Percentiles rank a stretch among this genome's conserved stretches.
These are phyloP conservation scores for Cercospora beticola DNA, from an alignment of 2,329 filamentous ascomycete species.

Conservation along the genomic window DNA sequence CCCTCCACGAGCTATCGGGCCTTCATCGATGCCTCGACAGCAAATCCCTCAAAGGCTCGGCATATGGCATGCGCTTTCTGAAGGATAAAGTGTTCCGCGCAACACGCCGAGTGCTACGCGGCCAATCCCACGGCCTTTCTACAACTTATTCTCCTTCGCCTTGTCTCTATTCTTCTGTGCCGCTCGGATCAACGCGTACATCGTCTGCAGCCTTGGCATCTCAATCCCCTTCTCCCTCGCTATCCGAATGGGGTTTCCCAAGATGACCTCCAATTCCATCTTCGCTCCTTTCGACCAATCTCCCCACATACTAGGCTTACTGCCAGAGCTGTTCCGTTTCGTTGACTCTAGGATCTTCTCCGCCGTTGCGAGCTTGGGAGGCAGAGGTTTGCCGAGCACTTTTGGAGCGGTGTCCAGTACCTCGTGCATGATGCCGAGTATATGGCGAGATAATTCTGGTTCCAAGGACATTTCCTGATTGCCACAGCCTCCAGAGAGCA, in stretches of 20 bases:
- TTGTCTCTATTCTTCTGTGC: slow-evolving; percentile 57
- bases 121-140: neutral
- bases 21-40: neutral
- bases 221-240: slow-evolving; percentile 62
- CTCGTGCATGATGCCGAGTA: slow-evolving; percentile 68
- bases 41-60: neutral
- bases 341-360: slow-evolving; percentile 64
- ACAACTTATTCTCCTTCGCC: slow-evolving; percentile 30
- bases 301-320: slow-evolving; percentile 63
- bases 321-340: slow-evolving; percentile 60
- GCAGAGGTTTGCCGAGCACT: slow-evolving; percentile 62
- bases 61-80: neutral
- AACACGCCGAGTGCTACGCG: neutral
- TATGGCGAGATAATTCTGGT: slow-evolving; percentile 60
- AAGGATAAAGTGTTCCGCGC: neutral
- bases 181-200: slow-evolving; percentile 66
- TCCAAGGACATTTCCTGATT: slow-evolving; percentile 68
- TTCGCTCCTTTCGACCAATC: slow-evolving; percentile 67
- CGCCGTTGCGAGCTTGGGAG: slow-evolving; percentile 59
- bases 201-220: slow-evolving; percentile 64
- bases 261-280: slow-evolving; percentile 70
- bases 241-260: slow-evolving; percentile 68
- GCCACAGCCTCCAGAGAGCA: slow-evolving; percentile 62
- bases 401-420: slow-evolving; percentile 63
- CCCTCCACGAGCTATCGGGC: neutral